These are phyloP conservation scores for Chalciporus sp. DNA, from an alignment of 1,284 basidiomycete species.

Conservation along the genomic window DNA sequence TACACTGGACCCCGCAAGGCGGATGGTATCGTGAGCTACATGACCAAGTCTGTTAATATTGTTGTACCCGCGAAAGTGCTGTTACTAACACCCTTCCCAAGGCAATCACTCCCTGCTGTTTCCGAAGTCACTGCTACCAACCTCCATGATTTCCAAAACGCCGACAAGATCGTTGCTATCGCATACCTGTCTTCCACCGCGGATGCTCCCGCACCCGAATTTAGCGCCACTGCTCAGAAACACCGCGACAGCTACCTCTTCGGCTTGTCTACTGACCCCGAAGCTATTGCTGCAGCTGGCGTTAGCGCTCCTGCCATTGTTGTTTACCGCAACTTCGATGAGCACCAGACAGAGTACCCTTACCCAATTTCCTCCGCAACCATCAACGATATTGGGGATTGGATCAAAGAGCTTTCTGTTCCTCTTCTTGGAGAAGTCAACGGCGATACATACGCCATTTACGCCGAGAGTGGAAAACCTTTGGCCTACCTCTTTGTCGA, in stretches of 20 bases:
- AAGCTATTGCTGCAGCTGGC: constrained; percentile 69
- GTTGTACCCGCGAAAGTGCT: not conserved
- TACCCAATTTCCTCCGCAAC: constrained; percentile 63
- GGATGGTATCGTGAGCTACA: constrained; percentile 97
- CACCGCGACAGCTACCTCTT: constrained; percentile 95
- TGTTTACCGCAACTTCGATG: constrained; percentile 94
- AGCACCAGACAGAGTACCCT: constrained; percentile 74
- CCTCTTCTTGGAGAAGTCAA: constrained; percentile 93
- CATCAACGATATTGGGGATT: constrained; percentile 67
- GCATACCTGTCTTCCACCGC: constrained; percentile 79
- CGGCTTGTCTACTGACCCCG: constrained; percentile 78
- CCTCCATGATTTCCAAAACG: constrained; percentile 83
- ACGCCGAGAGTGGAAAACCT: constrained; percentile 83
- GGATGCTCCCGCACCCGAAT: constrained; percentile 70
- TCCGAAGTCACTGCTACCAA: constrained; percentile 76
- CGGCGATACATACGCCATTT: constrained; percentile 91
- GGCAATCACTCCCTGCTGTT: constrained; percentile 95
- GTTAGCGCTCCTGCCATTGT: constrained; percentile 84
- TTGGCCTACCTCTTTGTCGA: constrained; percentile 96
- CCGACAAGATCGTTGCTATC: constrained; percentile 91
- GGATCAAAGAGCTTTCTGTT: constrained; percentile 84
- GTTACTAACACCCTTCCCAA: constrained; percentile 35
- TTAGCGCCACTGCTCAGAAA: constrained; percentile 79
- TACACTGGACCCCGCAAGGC: constrained; percentile 92
- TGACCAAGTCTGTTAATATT: constrained; percentile 82